These are phyloP conservation scores for Fremontodendron californicum DNA, from an alignment of 345 rosid species.

Conservation along the genomic window DNA sequence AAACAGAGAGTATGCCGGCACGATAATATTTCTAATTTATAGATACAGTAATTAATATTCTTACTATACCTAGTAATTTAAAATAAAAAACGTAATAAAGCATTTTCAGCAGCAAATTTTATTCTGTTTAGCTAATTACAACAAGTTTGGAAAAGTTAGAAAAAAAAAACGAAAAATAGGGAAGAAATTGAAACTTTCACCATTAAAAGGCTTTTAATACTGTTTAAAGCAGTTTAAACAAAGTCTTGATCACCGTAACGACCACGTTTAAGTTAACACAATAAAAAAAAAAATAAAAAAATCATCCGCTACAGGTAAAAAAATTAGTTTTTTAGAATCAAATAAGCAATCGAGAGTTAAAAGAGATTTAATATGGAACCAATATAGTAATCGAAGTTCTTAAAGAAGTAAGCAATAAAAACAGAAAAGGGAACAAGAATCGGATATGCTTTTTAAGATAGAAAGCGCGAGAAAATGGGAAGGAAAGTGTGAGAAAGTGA, in stretches of 20 bases:
- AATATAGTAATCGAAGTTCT: neutral
- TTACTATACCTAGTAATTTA: neutral
- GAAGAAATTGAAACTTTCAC: neutral
- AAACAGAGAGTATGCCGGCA: neutral
- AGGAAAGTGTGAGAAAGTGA: slow-evolving; percentile 1
- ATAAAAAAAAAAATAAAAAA: too few relatives aligned
- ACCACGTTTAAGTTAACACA: neutral
- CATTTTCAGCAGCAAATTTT: neutral
- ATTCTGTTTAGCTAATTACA: neutral
- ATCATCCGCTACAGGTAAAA: neutral
- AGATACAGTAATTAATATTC: neutral
- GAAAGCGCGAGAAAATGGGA: slow-evolving; percentile 9
- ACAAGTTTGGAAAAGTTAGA: neutral
- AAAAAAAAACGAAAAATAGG: neutral
- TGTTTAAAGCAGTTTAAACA: neutral
- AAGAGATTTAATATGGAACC: neutral
- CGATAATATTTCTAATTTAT: neutral
- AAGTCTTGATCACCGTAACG: neutral
- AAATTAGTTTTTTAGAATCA: neutral
- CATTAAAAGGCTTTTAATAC: neutral
- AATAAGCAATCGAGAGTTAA: neutral
- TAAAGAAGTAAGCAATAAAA: neutral
- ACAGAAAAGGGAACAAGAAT: neutral
- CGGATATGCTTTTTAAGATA: neutral
- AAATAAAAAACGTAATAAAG: neutral